Evolutionary conservation across 257 asterid species (phyloP).

Genomic region (Nicotiana paniculata): DNA sequence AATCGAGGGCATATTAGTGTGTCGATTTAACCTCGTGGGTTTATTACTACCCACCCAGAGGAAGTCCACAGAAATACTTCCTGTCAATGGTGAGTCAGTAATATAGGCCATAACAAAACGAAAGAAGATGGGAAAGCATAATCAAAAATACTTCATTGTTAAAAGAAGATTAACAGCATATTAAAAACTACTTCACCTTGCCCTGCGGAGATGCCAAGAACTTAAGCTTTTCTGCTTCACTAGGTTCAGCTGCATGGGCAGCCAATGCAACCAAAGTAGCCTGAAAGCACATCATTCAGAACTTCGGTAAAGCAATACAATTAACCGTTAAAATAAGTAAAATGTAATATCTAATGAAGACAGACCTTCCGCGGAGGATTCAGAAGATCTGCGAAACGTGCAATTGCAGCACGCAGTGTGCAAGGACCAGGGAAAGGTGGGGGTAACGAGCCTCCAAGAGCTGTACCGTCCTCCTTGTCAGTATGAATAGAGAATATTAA

Average conservation of each 20-base stretch:
- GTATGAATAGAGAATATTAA: constrained; percentile 53
- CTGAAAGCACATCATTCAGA: constrained; percentile 21
- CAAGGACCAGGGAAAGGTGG: constrained; percentile 85
- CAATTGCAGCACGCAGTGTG: constrained; percentile 56
- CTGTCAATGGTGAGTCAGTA: background rate
- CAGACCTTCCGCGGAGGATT: constrained; percentile 64
- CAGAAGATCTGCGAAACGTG: constrained; percentile 64
- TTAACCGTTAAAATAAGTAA: background rate
- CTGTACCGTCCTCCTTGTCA: constrained; percentile 64
- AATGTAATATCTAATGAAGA: background rate
- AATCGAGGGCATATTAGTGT: background rate
- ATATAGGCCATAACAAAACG: background rate
- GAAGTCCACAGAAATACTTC: background rate
- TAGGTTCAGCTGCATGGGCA: constrained; percentile 59
- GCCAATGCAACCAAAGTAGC: constrained; percentile 72
- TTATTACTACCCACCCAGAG: background rate
- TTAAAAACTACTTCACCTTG: constrained; percentile 37
- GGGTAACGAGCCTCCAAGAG: constrained; percentile 51
- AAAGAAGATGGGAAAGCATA: background rate
- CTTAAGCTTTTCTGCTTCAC: constrained; percentile 59
- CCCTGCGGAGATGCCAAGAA: constrained; percentile 72
- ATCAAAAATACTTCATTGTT: no score
- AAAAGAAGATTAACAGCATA: constrained; percentile 1
- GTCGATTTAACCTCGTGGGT: background rate
- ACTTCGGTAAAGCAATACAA: background rate